Base-by-base conservation (phyloP, 495 filamentous ascomycete genomes). In the Xylaria cubensis region DNA sequence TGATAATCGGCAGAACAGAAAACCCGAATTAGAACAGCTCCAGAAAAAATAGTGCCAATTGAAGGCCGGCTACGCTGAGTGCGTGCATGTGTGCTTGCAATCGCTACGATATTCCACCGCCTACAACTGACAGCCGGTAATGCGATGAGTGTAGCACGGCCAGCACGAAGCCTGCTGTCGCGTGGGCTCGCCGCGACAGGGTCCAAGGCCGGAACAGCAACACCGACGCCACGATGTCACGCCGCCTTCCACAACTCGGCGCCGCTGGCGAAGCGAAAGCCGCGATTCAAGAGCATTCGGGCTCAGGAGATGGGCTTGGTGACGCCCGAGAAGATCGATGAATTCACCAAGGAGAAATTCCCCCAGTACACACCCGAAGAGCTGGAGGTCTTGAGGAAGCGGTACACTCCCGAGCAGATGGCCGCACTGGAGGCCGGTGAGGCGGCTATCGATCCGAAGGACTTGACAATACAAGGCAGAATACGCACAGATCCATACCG, bases 351-450 rank as follows among this genome's bases (percentile, higher is more conserved):
- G 67, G 71, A 86, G 75, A 73, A 78, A 48, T 91, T 91, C 79
- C 81, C 87, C 71, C 77, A 84, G 6, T 98, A 97, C 83, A 90
- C 90, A 4, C 80, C 84, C 58, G 87, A 89, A 51, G 92, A 98
- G 78, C 87, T 90, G 75, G 86, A 84, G 19, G 74, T 81, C 19
- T 86, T 98, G 48, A 74, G 79, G 41, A 83, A 89, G 73, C 84
- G 86, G 70, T 98, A 97, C 85, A 92, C 92, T 7, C 87, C 91
- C 17, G 87, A 90, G 72, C 96, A 99, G 82, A 84, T 97, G 71
- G 85, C 84, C n/a, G 93, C 94, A 58, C 90, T 99, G 81, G 86
- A 94, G 81, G 94, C 92, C 65, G 96, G 92, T 71, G 96, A 99
- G 81, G 85, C 87, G 12, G 89, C 93, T 70, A 92, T 99, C 81